Conservation (phyloP, 352 stramenopile species). For the Globisporangium parvum region DNA sequence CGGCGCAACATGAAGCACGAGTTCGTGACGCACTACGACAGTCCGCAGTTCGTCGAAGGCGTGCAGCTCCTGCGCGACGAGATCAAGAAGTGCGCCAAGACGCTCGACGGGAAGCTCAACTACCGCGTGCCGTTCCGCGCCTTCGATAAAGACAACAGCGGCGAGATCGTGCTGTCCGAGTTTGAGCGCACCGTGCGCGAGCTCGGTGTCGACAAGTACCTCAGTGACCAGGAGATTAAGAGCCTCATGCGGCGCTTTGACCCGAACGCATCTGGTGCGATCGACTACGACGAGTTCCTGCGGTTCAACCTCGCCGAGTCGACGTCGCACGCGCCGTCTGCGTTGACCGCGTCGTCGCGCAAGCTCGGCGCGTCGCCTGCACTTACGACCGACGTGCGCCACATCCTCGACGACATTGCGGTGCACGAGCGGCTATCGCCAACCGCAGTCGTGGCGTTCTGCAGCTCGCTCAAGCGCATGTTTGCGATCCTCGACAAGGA, state of each 20-base stretch:
- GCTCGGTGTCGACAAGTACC: conserved; percentile 65
- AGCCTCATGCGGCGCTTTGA: conserved; percentile 76
- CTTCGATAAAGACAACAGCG: conserved; percentile 69
- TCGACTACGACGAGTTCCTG: conserved; percentile 71
- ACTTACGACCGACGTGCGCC: conserved; percentile 18
- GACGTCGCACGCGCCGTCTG: conserved; percentile 21
- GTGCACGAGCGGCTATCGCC: conserved; percentile 39
- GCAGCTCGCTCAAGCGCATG: conserved; percentile 68
- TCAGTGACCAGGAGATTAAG: conserved; percentile 73
- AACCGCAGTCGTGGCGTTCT: conserved; percentile 40
- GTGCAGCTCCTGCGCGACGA: conserved; percentile 64
- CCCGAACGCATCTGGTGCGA: conserved; percentile 53
- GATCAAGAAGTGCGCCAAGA: conserved; percentile 74
- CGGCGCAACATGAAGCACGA: conserved; percentile 82
- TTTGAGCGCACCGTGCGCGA: conserved; percentile 66
- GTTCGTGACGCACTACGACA: conserved; percentile 80
- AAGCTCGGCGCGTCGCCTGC: conserved; percentile 11
- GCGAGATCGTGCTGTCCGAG: conserved; percentile 62
- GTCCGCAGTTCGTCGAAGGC: conserved; percentile 66
- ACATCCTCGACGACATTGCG: conserved; percentile 44
- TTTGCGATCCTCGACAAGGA: conserved; percentile 80
- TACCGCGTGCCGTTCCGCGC: conserved; percentile 60
- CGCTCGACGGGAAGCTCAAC: conserved; percentile 70
- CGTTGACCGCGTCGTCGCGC: conserved; percentile 11
- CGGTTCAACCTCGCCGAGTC: conserved; percentile 69